A percentile compares a stretch with the other conserved stretches of the same genome.
Conservation (phyloP, 2,329 filamentous ascomycete genomes). For the Herpotrichia juniperi region DNA sequence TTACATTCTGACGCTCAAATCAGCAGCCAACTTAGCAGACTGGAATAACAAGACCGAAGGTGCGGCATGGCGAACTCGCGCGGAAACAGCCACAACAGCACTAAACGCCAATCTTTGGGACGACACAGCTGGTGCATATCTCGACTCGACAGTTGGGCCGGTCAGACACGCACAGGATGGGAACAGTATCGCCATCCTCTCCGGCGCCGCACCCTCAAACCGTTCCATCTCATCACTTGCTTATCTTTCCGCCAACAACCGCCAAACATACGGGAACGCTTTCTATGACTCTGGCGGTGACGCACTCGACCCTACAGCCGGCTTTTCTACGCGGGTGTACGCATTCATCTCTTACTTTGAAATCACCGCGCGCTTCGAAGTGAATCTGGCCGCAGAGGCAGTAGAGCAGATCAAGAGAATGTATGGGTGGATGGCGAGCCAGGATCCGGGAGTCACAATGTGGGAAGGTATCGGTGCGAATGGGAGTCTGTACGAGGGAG, state of each 20-base stretch:
- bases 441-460: not conserved
- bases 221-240: not conserved
- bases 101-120: slow-evolving; percentile 1
- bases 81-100: not conserved
- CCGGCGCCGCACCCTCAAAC: not conserved
- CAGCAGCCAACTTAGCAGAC: not conserved
- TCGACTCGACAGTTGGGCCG: not conserved
- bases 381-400: not conserved
- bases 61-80: not conserved
- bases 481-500: not conserved
- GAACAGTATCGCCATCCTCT: not conserved
- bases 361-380: not conserved
- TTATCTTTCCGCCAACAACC: not conserved
- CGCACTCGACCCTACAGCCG: not conserved
- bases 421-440: not conserved
- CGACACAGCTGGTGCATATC: not conserved
- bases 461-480: not conserved
- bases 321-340: not conserved
- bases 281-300: not conserved
- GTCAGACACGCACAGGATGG: not conserved
- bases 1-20: not conserved
- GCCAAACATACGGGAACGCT: not conserved
- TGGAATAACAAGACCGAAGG: not conserved
- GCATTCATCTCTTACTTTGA: slow-evolving; percentile 2
- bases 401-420: slow-evolving; percentile 1